These are phyloP conservation scores for Naganishia friedmannii DNA, from an alignment of 768 basidiomycete species.

Conservation along the genomic window DNA sequence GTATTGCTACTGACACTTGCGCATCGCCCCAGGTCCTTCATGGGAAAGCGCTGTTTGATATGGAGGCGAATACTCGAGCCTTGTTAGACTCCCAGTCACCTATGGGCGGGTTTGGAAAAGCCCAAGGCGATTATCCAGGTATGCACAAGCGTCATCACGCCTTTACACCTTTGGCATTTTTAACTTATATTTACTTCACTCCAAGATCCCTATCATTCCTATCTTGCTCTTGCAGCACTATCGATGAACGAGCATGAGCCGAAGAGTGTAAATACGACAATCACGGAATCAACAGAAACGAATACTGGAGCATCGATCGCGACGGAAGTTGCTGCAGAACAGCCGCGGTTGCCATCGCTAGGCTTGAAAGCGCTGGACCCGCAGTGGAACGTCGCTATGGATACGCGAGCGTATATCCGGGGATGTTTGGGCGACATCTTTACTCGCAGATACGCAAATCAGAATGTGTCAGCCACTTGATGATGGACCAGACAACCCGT, in stretches of 20 bases:
- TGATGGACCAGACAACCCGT: neutral
- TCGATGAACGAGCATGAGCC: constrained; percentile 30
- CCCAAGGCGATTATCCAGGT: constrained; percentile 77
- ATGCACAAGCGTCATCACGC: constrained; percentile 30
- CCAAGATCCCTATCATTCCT: constrained; percentile 91
- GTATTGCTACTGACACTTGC: constrained; percentile 1
- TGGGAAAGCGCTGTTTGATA: constrained; percentile 63
- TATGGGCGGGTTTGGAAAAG: constrained; percentile 83
- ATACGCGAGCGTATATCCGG: constrained; percentile 16
- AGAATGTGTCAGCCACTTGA: neutral
- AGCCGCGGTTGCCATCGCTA: neutral
- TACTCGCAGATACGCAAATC: neutral
- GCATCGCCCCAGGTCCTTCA: constrained; percentile 62
- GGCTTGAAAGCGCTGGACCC: constrained; percentile 24
- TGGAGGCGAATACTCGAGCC: constrained; percentile 61
- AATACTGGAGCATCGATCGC: neutral
- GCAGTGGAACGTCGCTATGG: constrained; percentile 26
- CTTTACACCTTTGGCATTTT: neutral
- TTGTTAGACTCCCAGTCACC: constrained; percentile 76
- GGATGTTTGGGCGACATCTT: neutral
- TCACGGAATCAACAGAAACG: neutral
- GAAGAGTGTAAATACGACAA: neutral
- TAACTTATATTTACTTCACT: neutral
- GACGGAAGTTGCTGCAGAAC: neutral
- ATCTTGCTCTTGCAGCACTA: constrained; percentile 59